Conservation (phyloP, 441 rosid genomes). For the Gossypium gossypioides region DNA sequence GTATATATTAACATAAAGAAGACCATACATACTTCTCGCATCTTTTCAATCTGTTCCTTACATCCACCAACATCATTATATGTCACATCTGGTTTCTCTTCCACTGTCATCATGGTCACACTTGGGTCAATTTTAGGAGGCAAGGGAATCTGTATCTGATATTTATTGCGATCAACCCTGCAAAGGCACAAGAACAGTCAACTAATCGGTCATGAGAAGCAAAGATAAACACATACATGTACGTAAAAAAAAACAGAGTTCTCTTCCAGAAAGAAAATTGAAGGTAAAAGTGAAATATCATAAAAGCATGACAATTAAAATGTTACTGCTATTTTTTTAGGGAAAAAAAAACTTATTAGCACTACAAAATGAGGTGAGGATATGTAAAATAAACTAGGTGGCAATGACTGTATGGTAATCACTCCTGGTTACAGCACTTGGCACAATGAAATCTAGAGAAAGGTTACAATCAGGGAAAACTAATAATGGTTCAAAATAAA, state of each 20-base stretch:
- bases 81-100: constrained; percentile 97
- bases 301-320: neutral
- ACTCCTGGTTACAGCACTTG: neutral
- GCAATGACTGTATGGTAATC: neutral
- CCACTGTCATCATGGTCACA: constrained; percentile 99
- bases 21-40: constrained; percentile 64
- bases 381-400: neutral
- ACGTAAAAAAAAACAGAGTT: neutral
- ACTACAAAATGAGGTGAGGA: neutral
- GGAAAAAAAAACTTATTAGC: neutral
- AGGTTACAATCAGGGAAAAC: neutral
- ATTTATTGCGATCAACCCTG: constrained; percentile 89
- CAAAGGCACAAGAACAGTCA: constrained; percentile 12
- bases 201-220: neutral
- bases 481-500: neutral
- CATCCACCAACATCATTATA: constrained; percentile 98
- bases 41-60: constrained; percentile 91
- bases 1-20: neutral
- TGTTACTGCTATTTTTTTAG: neutral
- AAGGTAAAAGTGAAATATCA: neutral
- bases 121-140: constrained; percentile 98
- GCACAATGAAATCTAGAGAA: neutral
- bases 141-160: constrained; percentile 92
- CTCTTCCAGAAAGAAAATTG: neutral
- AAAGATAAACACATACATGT: neutral